A percentile compares a stretch with the other conserved stretches of the same genome.
phyloP scores from a whole-genome alignment of 1,139 yeast species.

The Blastobotrys raffinosifermentans region DNA sequence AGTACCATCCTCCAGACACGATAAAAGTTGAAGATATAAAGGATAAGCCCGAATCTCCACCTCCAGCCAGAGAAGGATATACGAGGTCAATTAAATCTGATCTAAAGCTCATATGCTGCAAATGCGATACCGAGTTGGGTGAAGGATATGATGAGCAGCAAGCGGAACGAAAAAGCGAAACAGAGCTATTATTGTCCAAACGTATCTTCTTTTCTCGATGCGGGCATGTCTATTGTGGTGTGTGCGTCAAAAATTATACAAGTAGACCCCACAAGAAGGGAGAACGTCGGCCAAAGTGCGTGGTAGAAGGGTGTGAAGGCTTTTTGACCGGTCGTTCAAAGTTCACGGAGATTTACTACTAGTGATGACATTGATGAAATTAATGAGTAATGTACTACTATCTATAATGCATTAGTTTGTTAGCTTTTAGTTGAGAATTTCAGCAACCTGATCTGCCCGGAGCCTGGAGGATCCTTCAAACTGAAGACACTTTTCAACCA shows the following conservation, averaged over 20 bases:
- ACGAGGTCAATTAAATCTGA: conserved; percentile 16
- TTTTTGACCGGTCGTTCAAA: conserved; percentile 16
- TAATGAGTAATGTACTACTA: not conserved
- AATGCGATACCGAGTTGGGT: conserved; percentile 68
- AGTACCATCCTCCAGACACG: conserved; percentile 8
- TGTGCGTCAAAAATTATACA: conserved; percentile 60
- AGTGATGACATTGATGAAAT: conserved; percentile 1
- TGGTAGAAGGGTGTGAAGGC: conserved; percentile 20
- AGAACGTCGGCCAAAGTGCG: conserved; percentile 14
- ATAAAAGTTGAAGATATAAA: conserved; percentile 14
- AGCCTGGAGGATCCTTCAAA: conserved; percentile 38
- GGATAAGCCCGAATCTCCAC: conserved; percentile 15
- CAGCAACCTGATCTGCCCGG: conserved; percentile 28
- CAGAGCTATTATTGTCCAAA: conserved; percentile 58
- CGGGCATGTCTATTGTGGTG: conserved; percentile 85
- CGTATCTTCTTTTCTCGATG: conserved; percentile 65
- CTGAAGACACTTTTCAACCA: conserved; percentile 35
- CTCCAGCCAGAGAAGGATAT: conserved; percentile 19
- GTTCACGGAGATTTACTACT: conserved; percentile 24
- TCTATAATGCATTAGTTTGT: not conserved
- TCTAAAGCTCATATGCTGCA: conserved; percentile 44
- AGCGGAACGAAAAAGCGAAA: conserved; percentile 39
- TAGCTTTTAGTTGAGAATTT: conserved; percentile 1
- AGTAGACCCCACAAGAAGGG: conserved; percentile 15
- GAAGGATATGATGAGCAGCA: conserved; percentile 45